Percentiles rank a stretch among this genome's conserved stretches.
These are phyloP conservation scores for Hebeloma cylindrosporum DNA, from an alignment of 768 basidiomycete species.

Conservation along the genomic window DNA sequence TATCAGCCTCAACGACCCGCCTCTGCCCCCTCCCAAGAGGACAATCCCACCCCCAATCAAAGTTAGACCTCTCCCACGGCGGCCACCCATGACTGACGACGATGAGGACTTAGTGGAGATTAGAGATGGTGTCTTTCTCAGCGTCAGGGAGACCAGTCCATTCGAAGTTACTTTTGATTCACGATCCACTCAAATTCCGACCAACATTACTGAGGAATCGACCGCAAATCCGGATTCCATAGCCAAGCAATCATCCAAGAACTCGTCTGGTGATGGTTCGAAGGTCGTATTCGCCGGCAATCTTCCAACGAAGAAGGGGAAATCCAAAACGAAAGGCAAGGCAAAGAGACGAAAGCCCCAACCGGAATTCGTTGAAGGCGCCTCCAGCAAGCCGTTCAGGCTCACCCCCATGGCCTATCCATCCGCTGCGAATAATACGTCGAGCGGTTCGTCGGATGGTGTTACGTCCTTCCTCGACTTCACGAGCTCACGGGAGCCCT, in stretches of 20 bases:
- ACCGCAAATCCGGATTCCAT: slow-evolving; percentile 6
- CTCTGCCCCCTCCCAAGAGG: slow-evolving; percentile 3
- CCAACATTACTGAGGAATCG: slow-evolving; percentile 4
- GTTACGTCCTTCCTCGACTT: slow-evolving; percentile 27
- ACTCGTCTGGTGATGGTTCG: slow-evolving; percentile 13
- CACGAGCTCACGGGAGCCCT: slow-evolving; percentile 22
- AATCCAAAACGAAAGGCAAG: not conserved
- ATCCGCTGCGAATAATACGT: slow-evolving; percentile 5
- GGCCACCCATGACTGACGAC: not conserved
- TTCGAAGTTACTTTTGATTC: slow-evolving; percentile 44
- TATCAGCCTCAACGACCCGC: not conserved
- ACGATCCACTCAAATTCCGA: slow-evolving; percentile 8
- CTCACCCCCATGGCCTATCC: slow-evolving; percentile 18
- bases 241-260: slow-evolving; percentile 12
- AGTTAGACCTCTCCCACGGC: slow-evolving; percentile 11
- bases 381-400: slow-evolving; percentile 22
- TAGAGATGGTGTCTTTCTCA: slow-evolving; percentile 27
- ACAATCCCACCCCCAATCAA: not conserved
- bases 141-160: slow-evolving; percentile 43
- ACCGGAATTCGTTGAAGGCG: slow-evolving; percentile 21
- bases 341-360: not conserved
- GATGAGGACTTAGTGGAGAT: slow-evolving; percentile 12
- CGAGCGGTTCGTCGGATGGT: slow-evolving; percentile 17
- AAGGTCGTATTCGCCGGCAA: no score
- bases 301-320: no score